Conservation (phyloP, 371 early-diverging fungal genomes). For the Haplosporangium sp. region DNA sequence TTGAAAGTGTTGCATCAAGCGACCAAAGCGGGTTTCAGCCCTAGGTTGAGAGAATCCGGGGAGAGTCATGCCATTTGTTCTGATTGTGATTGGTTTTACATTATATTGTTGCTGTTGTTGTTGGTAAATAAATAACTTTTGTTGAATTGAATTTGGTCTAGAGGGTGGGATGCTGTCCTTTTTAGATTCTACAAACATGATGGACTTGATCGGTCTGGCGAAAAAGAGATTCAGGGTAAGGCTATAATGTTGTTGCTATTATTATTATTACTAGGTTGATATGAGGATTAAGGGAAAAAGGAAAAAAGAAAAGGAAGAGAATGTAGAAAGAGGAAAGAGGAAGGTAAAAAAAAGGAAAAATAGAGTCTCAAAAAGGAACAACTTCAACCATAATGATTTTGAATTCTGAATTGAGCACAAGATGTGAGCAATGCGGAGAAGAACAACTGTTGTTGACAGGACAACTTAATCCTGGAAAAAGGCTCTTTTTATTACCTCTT, state of each 20-base stretch:
- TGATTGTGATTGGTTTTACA: slow-evolving; percentile 52
- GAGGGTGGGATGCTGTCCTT: slow-evolving; percentile 1
- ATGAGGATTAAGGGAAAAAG: background rate
- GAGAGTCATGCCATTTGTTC: slow-evolving; percentile 33
- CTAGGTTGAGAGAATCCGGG: slow-evolving; percentile 33
- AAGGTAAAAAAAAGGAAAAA: background rate
- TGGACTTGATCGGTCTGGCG: background rate
- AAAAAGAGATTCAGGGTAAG: too few relatives aligned
- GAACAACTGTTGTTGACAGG: background rate
- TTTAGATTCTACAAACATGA: background rate
- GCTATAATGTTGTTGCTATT: too few relatives aligned
- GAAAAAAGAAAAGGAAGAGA: background rate
- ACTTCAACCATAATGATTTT: too few relatives aligned
- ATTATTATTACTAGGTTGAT: background rate
- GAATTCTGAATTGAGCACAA: too few relatives aligned
- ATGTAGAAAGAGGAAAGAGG: background rate
- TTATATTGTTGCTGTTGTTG: slow-evolving; percentile 23
- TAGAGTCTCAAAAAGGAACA: background rate
- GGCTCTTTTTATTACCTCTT: too few relatives aligned
- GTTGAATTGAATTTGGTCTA: slow-evolving; percentile 29
- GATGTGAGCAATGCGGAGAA: background rate
- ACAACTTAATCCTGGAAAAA: background rate
- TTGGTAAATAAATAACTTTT: slow-evolving; percentile 22
- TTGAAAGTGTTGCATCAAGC: slow-evolving; percentile 23
- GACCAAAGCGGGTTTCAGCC: slow-evolving; percentile 15